Evolutionary conservation across 306 rosid species (phyloP), one percentile per base, ranked within the genome.

Genomic region (Glycine tomentella): DNA sequence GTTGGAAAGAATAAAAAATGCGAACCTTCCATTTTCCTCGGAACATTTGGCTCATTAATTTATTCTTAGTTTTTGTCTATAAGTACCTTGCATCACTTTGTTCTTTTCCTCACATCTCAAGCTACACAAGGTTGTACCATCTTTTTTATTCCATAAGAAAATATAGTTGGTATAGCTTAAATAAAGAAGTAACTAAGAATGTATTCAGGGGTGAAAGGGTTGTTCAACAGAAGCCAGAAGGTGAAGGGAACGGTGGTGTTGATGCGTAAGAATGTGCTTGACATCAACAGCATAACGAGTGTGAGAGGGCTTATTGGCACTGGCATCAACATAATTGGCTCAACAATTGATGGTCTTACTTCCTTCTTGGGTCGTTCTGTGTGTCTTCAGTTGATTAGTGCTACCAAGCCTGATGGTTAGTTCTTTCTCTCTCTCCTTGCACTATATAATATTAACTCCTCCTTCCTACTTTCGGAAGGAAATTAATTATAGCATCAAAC

Each of bases 191-290:
- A 36, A 3, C 44, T 5, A 38, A 38, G 6, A 7, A 64, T 66
- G 72, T 40, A n/a, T 66, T n/a, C 51, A n/a, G 33, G 51, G 33
- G 31, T 66, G 13, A 40, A 6, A 66, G 14, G 51, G 13, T 8
- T 15, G 13, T 8, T 53, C 2, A 67, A 6, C 6, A 48, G 33
- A 20, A 17, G 46, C 0, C 4, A 1, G 11, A 78, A 40, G 55
- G 45, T 78, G 53, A 77, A 62, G 38, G 86, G 86, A 16, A 83
- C 70, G 6, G 68, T 77, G 78, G 82, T 83, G 63, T 14, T 83
- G 8, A 77, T 83, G 86, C 45, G 15, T 0, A 83, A 83, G 75
- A 77, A 77, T 63, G 86, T 77, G 11, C 49, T 83, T 16, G 86
- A 83, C 11, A 8, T 83, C 3, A 64, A 83, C 63, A 72, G 14